A percentile compares a stretch with the other conserved stretches of the same genome.
These are phyloP conservation scores for Dioscorea cayenensis DNA, from an alignment of 116 monocot genomes.

Conservation along the genomic window DNA sequence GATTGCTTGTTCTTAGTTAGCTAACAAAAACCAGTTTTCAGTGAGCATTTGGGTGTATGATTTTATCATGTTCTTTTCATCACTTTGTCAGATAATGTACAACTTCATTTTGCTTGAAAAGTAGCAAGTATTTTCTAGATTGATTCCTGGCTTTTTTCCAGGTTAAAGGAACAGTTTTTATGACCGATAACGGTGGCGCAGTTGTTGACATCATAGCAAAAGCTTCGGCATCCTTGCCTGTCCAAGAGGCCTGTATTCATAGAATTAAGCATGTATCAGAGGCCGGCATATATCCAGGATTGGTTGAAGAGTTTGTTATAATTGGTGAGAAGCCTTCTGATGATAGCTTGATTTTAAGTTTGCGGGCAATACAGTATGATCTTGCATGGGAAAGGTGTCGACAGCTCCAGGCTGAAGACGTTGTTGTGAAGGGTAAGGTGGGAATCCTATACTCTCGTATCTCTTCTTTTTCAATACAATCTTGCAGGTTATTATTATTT, in stretches of 20 bases:
- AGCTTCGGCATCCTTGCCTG: conserved; percentile 78
- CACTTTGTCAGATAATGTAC: too few relatives aligned
- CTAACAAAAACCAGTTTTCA: too few relatives aligned
- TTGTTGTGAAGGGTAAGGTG: conserved; percentile 93
- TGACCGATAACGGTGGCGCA: conserved; percentile 64
- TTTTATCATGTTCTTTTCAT: too few relatives aligned
- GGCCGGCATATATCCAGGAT: conserved; percentile 81
- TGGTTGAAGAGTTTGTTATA: conserved; percentile 79
- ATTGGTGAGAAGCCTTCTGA: conserved; percentile 60
- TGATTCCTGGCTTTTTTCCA: conserved; percentile 17
- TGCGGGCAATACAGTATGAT: conserved; percentile 75
- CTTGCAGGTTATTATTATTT: background rate
- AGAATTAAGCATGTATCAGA: conserved; percentile 73
- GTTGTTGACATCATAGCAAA: conserved; percentile 82
- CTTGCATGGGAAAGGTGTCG: conserved; percentile 96
- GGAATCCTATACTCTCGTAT: conserved; percentile 19
- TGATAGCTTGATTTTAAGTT: conserved; percentile 83
- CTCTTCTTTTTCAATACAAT: background rate
- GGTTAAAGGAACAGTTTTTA: conserved; percentile 90
- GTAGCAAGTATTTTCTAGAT: background rate
- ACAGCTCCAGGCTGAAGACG: conserved; percentile 95
- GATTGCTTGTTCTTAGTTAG: too few relatives aligned
- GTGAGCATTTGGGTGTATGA: too few relatives aligned
- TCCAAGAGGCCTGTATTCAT: conserved; percentile 79
- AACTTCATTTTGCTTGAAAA: too few relatives aligned